Base-by-base conservation (phyloP, 768 basidiomycete genomes). In the Leccinellum rugosiceps region DNA sequence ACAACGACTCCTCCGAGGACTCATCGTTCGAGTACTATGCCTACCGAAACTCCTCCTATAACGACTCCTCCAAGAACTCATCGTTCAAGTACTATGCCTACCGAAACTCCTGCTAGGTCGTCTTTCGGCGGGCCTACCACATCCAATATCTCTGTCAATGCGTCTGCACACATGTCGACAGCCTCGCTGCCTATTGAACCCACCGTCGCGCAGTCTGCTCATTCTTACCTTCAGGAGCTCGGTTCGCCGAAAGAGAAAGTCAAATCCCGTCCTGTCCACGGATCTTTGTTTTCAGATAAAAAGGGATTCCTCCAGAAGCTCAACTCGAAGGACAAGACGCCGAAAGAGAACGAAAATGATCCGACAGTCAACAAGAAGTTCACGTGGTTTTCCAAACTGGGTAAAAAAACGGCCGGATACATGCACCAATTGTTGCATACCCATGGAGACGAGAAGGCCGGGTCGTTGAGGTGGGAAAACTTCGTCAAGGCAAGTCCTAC, bases 401-500 rank as follows among this genome's bases (percentile, higher is more conserved):
- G 78, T 54, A 87, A 84, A 73, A 89, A 81, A 71, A 80, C 86
- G 4, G 75, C 72, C 31, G 74, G 67, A 19, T 77, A 77, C 46
- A 84, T 90, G 85, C 83, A 85, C 49, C 85, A 87, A 68, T 71
- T 92, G 7, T 66, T 92, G 56, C 75, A 76, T 41, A 82, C 82
- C 7, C 72, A 78, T 34, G 77, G 81, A 28, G 83, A 84, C 53
- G 79, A 83, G 50, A 83, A 77, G 56, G 74, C 78, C 57, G 85
- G 84, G 6, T 68, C 82, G 21, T 83, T 93, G 85, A 86, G 86
- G 58, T 92, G 91, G 91, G 87, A 92, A 34, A 75, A 82, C 56
- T 90, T 93, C 68, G 67, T 91, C 32, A 87, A 83, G 77, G 91
- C 88, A 56, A 50, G 73, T 53, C 30, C 43, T 21, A 46, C 11